Evolutionary conservation across 306 rosid species (phyloP).

Genomic region (Citrullus amarus): DNA sequence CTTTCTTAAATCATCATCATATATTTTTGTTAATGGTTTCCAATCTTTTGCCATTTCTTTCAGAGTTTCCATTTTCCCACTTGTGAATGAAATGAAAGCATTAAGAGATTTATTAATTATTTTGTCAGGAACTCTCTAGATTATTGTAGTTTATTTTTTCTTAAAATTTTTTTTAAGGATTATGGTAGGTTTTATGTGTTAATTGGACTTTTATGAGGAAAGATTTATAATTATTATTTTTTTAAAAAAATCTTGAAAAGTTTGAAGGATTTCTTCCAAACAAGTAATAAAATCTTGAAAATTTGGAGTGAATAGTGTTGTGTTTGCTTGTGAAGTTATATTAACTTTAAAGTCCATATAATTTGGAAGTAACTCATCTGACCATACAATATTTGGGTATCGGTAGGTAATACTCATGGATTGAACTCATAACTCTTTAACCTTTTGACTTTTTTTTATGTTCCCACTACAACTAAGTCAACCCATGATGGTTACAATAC

Average conservation of each 20-base stretch:
- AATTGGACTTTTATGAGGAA: neutral
- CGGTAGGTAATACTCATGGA: no score
- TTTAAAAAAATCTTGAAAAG: neutral
- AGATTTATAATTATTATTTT: neutral
- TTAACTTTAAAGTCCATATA: neutral
- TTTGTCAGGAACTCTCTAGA: neutral
- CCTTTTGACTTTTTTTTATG: no score
- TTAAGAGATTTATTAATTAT: neutral
- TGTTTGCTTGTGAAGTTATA: neutral
- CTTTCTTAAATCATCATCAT: neutral
- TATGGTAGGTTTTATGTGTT: neutral
- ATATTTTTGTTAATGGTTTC: neutral
- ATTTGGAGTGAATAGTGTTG: neutral
- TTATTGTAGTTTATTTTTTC: neutral
- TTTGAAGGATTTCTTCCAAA: neutral
- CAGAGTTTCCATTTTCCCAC: neutral
- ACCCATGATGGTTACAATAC: no score
- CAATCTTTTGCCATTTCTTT: neutral
- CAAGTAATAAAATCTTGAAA: neutral
- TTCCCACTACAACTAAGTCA: no score
- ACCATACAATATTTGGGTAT: no score
- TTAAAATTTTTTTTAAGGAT: neutral
- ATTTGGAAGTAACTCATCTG: neutral
- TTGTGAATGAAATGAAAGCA: slow-evolving; percentile 8
- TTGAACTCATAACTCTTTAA: no score